phyloP scores from a whole-genome alignment of 768 basidiomycete species.

The Rhizopogon salebrosus region DNA sequence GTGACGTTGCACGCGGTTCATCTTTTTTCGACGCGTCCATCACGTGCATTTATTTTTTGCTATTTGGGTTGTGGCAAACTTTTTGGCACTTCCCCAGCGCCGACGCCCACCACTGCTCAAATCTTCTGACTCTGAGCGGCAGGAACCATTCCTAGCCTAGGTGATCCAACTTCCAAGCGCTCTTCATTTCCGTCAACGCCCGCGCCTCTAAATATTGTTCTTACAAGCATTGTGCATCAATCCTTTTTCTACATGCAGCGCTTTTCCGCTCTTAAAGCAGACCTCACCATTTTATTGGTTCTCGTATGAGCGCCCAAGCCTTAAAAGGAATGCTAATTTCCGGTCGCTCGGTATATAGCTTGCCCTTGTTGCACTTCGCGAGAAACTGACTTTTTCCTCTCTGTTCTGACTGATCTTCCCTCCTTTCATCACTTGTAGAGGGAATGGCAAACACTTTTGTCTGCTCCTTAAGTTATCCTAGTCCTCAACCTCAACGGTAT shows the following conservation, averaged over 20 bases:
- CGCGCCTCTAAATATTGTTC: background rate
- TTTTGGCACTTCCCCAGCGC: background rate
- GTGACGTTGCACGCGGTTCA: constrained; percentile 22
- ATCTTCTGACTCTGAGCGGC: no score
- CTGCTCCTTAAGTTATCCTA: no score
- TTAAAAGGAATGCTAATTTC: constrained; percentile 18
- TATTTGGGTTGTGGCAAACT: constrained; percentile 4
- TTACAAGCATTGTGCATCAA: constrained; percentile 11
- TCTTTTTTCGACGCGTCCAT: constrained; percentile 24
- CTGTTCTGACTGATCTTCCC: background rate
- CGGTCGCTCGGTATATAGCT: constrained; percentile 27
- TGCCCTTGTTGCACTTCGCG: background rate
- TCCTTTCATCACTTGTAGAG: background rate
- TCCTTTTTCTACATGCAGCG: background rate
- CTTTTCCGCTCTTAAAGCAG: background rate
- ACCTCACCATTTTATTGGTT: constrained; percentile 14
- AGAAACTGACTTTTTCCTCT: background rate
- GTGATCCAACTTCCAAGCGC: background rate
- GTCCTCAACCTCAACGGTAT: background rate
- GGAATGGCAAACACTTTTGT: background rate
- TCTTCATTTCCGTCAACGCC: background rate
- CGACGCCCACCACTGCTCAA: background rate
- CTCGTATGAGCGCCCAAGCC: constrained; percentile 4
- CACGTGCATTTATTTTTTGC: constrained; percentile 29
- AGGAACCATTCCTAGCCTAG: background rate